phyloP scores from a whole-genome alignment of 352 stramenopile species.

The Globisporangium camurandrum region DNA sequence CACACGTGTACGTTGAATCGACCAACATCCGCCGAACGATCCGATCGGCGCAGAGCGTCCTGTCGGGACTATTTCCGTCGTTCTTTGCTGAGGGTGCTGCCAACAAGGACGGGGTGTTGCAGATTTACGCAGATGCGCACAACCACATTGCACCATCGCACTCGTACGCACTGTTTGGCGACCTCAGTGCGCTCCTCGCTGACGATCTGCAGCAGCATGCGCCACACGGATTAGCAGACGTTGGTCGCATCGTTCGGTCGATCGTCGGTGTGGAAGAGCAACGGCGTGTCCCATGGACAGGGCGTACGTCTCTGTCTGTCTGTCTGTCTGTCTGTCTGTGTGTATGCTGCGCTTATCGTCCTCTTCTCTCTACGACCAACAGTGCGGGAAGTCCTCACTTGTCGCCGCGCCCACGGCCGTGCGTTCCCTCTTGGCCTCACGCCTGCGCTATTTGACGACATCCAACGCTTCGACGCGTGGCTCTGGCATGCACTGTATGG shows the following conservation, averaged over 20 bases:
- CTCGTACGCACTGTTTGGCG: constrained; percentile 53
- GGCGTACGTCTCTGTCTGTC: constrained; percentile 28
- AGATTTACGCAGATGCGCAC: constrained; percentile 39
- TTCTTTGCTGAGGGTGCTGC: constrained; percentile 17
- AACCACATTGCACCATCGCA: constrained; percentile 52
- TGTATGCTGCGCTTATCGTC: neutral
- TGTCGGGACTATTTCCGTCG: constrained; percentile 58
- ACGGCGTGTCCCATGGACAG: constrained; percentile 55
- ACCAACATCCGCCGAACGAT: constrained; percentile 77
- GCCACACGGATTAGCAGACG: constrained; percentile 28
- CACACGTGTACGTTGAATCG: constrained; percentile 59
- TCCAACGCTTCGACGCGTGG: constrained; percentile 63
- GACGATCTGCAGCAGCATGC: constrained; percentile 45
- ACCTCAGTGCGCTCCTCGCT: constrained; percentile 38
- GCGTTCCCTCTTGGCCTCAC: constrained; percentile 45
- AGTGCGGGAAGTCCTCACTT: constrained; percentile 76
- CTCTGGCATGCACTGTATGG: constrained; percentile 71
- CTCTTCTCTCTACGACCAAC: neutral
- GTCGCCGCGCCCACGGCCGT: constrained; percentile 48
- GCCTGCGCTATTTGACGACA: constrained; percentile 47
- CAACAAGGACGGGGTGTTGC: constrained; percentile 14
- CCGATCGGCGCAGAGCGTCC: constrained; percentile 57
- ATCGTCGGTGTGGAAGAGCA: constrained; percentile 28
- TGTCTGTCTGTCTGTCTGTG: neutral
- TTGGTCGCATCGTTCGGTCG: constrained; percentile 29